Percentiles rank a stretch among this genome's conserved stretches.
Evolutionary conservation across 1,284 basidiomycete genomes (phyloP).

Genomic region (Nidula niveotomentosa): DNA sequence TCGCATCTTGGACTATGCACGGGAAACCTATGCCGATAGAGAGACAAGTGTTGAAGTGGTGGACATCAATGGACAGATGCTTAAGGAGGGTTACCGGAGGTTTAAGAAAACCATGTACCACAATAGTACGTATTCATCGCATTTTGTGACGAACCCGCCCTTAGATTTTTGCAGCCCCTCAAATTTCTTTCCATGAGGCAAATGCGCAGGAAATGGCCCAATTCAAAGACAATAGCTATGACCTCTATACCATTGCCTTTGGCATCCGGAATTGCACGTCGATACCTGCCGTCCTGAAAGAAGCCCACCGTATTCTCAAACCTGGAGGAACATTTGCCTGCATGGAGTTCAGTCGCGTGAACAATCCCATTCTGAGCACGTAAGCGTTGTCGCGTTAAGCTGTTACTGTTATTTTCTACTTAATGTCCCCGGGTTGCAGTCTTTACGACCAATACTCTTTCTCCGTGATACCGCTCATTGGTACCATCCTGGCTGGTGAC

Average conservation of each 20-base stretch:
- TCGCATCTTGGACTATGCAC: conserved; percentile 89
- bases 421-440: conserved; percentile 38
- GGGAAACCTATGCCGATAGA: conserved; percentile 86
- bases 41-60: conserved; percentile 91
- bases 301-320: conserved; percentile 94
- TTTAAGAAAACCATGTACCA: conserved; percentile 97
- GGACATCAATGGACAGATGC: conserved; percentile 96
- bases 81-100: conserved; percentile 88
- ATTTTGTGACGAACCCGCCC: background rate
- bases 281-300: conserved; percentile 83
- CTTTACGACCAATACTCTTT: conserved; percentile 97
- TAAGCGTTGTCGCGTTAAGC: conserved; percentile 40
- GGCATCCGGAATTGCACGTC: conserved; percentile 98
- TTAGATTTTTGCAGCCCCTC: conserved; percentile 66
- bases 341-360: conserved; percentile 95
- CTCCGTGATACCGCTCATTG: conserved; percentile 91
- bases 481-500: conserved; percentile 95
- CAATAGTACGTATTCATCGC: conserved; percentile 60
- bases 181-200: conserved; percentile 90
- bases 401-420: background rate
- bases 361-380: conserved; percentile 86
- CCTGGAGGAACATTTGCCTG: conserved; percentile 96
- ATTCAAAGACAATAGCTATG: conserved; percentile 82
- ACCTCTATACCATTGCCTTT: conserved; percentile 98
- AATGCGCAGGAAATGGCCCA: conserved; percentile 87